These are phyloP conservation scores for Hamamelis virginiana DNA, from an alignment of 164 flowering plant species.

Conservation along the genomic window DNA sequence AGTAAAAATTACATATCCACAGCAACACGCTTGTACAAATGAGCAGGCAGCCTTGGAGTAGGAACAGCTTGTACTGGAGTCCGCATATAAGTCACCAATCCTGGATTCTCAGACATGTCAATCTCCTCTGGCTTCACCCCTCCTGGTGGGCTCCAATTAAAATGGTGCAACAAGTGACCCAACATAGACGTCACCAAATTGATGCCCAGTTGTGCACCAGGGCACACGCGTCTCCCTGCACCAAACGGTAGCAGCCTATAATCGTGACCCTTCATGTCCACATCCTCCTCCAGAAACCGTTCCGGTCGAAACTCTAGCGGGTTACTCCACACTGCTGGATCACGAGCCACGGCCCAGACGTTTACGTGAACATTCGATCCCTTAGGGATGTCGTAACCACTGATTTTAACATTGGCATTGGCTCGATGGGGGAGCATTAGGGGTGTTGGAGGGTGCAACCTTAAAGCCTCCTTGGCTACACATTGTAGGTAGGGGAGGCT, in stretches of 20 bases:
- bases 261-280: slow-evolving; percentile 48
- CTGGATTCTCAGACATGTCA: slow-evolving; percentile 41
- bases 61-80: slow-evolving; percentile 36
- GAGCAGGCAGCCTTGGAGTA: slow-evolving; percentile 33
- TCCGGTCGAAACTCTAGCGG: slow-evolving; percentile 45
- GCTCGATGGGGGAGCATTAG: slow-evolving; percentile 47
- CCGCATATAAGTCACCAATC: slow-evolving; percentile 42
- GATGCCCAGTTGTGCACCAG: slow-evolving; percentile 47
- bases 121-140: slow-evolving; percentile 38
- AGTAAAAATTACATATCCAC: slow-evolving; percentile 22
- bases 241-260: slow-evolving; percentile 45
- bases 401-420: slow-evolving; percentile 35
- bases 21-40: slow-evolving; percentile 34
- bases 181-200: slow-evolving; percentile 41
- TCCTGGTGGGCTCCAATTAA: slow-evolving; percentile 30
- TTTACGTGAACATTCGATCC: slow-evolving; percentile 45
- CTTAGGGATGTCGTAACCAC: slow-evolving; percentile 49
- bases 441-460: slow-evolving; percentile 49
- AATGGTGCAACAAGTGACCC: slow-evolving; percentile 42
- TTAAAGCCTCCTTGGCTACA: slow-evolving; percentile 38
- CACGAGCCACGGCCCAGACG: slow-evolving; percentile 49
- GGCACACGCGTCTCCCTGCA: slow-evolving; percentile 47
- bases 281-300: slow-evolving; percentile 42
- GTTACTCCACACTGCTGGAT: slow-evolving; percentile 39
- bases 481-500: slow-evolving; percentile 41